Base-by-base conservation (phyloP, 2,329 filamentous ascomycete genomes). In the Amauroascus niger region DNA sequence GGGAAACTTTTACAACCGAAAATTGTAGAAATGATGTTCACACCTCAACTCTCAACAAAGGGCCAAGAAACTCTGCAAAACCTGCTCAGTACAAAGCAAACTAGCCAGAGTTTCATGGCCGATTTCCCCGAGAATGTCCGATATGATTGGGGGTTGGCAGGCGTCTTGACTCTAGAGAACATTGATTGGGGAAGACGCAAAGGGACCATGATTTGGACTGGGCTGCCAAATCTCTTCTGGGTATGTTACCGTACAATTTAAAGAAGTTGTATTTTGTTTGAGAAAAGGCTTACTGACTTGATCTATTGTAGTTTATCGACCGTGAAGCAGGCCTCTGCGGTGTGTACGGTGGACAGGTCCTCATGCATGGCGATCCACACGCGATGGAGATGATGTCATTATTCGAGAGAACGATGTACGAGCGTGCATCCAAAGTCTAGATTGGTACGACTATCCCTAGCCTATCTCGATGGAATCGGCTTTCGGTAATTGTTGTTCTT, bases 141-240 rank as follows among this genome's bases (percentile, higher is more conserved):
- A 13, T 52, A 52, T 24, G 40, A 52, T 18, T 44, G 24, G 37
- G 49, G 49, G 1, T 13, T 52, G 11, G 49, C 7, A 8, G 49
- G 49, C 11, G 16, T 35, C 2, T 30, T 52, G 28, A 44, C 16
- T n/a, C 5, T 52, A 24, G 49, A 52, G 2, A 33, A 52, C 11
- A 6, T 52, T 35, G 39, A 22, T 16, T 43, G 49, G 39, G 37
- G 39, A 45, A 32, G 49, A 20, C 49, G 49, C 1, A 43, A 52
- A 20, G 51, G 41, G 4, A 37, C 41, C n/a, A 46, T 53, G 41
- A 18, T 37, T n/a, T 53, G 41, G 51, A 30, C n/a, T 39, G 51
- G 51, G 13, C 8, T 35, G 14, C 41, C 51, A 18, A 53, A 53
- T 32, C 14, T 53, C 13, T 47, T 46, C 18, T 53, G 51, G 51